Base-by-base conservation (phyloP, 2,329 filamentous ascomycete genomes). In the Dryadomyces quercivorus region DNA sequence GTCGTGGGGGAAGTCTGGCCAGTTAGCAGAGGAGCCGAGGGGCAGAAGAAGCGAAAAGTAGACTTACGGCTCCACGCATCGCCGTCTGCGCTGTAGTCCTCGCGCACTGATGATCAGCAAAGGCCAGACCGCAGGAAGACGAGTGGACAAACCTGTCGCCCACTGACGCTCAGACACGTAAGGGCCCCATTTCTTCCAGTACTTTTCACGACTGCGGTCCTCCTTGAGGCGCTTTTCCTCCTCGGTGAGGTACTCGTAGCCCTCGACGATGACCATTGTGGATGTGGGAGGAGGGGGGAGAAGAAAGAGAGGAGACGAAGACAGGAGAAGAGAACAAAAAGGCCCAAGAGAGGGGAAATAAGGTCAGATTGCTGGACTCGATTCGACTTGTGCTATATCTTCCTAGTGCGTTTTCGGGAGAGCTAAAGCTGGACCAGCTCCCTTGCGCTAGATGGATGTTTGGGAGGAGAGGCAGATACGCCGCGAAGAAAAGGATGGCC, bases 181-280 rank as follows among this genome's bases (percentile, higher is more conserved):
- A 22, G 91, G 85, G 54, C 92, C 92, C 90, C 91, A 96, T 82
- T 86, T 89, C 81, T 97, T 97, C 92, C 92, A 97, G 75, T 97
- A 97, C 69, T 88, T 92, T 60, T 72, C 80, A 59, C 85, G 84
- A 60, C 92, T 81, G 57, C 84, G 81, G 70, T 97, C 92, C 66
- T 95, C 82, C 66, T 86, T 85, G 62, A 97, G 78, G 51, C 93
- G 85, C 69, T 86, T 86, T 76, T 97, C 92, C 72, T 97, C 92
- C 69, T 87, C 84, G 57, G 86, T 90, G 66, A 92, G 78, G 70
- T 89, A 91, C 67, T 93, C 87, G 70, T 93, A 82, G 65, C 85
- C 82, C 70, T 95, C 89, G 66, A 93, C 85, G 65, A 94, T 79
- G 67, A 95, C 91, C 92, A 97, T 97, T 56, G 61, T 70, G 15